Base-by-base conservation (phyloP, 306 rosid genomes). In the Fagus sylvatica region DNA sequence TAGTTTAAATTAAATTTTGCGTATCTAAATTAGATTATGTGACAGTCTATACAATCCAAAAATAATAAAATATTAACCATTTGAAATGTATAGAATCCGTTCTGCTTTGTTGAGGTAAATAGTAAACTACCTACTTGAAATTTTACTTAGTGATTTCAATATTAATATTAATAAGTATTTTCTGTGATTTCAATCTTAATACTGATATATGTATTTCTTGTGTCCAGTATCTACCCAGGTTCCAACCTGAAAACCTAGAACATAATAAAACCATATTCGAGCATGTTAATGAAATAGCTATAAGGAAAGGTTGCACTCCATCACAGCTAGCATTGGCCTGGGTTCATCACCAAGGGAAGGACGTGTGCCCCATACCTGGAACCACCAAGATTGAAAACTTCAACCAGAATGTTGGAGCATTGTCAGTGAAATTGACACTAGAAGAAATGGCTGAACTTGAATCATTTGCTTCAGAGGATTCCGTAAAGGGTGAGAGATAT, bases 281-380 rank as follows among this genome's bases (percentile, higher is more conserved):
- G 74, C 78, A 43, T 53, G 83, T 93, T 15, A 87, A 61, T 16
- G 96, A 80, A 37, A 51, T 93, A 64, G 97, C 97, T 36, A 30
- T 82, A 65, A 85, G 76, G 79, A 91, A 89, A 41, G 91, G 87
- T 4, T 91, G 93, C 80, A 87, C 91, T 17, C 77, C 91, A 1
- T 42, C 96, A 17, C 93, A 89, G 67, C 88, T 87, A 42, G 91
- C 90, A 17, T 33, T 89, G 70, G 90, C 93, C 1, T 91, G 90
- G 93, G 81, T 89, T 81, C 93, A 86, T 42, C 92, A 91, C 74
- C 90, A 91, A 60, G 93, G 96, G 32, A 86, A 80, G 1, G 93
- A 89, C 3, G 91, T 89, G 69, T 84, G 89, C 37, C 91, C 93
- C 0, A 91, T 89, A 19, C 98, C 98, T 0, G 97, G 98, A 85